Percentiles rank a stretch among this genome's conserved stretches.
phyloP scores from a whole-genome alignment of 192 early-diverging fungal genomes.

The Coemansia interrupta region DNA sequence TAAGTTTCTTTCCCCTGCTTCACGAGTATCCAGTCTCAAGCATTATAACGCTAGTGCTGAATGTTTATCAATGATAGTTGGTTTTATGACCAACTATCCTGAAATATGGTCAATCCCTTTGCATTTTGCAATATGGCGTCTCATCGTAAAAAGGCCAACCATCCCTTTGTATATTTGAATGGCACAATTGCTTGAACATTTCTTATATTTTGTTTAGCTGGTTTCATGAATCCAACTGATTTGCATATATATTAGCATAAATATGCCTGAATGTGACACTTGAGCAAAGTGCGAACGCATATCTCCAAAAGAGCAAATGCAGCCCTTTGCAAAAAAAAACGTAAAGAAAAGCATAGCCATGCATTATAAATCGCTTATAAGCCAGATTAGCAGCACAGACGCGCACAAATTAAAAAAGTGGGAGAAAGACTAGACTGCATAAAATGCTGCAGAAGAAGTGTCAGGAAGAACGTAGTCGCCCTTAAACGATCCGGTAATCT shows the following conservation, averaged over 20 bases:
- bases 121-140: background rate
- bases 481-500: slow-evolving; percentile 31
- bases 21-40: too few species aligned
- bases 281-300: background rate
- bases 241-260: background rate
- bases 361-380: too few species aligned
- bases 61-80: too few species aligned
- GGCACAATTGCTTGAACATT: slow-evolving; percentile 1
- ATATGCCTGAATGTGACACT: slow-evolving; percentile 1
- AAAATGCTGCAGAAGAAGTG: slow-evolving; percentile 22
- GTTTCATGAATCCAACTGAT: slow-evolving; percentile 4
- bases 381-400: too few species aligned
- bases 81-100: too few species aligned
- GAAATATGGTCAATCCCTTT: slow-evolving; percentile 1
- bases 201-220: background rate
- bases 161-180: background rate
- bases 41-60: too few species aligned
- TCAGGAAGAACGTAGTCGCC: slow-evolving; percentile 37
- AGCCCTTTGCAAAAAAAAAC: too few species aligned
- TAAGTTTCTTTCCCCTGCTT: too few species aligned
- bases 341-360: too few species aligned
- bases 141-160: background rate
- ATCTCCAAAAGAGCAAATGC: too few species aligned
- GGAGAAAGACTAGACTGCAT: slow-evolving; percentile 4
- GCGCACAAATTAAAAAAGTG: background rate